These are phyloP conservation scores for Aspergillus pseudotamarii DNA, from an alignment of 2,329 filamentous ascomycete species.

Conservation along the genomic window DNA sequence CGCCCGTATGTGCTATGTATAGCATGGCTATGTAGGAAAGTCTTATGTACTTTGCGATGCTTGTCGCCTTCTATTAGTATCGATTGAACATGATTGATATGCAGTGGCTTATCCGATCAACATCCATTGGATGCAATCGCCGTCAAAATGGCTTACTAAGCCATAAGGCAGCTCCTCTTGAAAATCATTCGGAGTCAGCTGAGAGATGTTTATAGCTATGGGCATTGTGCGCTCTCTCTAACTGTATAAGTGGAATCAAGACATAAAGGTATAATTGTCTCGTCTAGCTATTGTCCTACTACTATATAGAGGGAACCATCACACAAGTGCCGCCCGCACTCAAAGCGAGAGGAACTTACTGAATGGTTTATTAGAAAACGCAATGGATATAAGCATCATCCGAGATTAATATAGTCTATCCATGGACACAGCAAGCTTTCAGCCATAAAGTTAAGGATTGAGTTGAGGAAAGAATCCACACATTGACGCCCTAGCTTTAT, in stretches of 20 bases:
- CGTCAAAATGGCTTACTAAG: background rate
- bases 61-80: background rate
- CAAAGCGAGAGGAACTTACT: background rate
- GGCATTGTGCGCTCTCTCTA: background rate
- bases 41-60: background rate
- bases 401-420: background rate
- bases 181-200: background rate
- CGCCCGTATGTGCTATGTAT: background rate
- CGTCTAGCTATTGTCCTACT: background rate
- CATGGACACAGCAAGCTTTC: background rate
- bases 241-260: background rate
- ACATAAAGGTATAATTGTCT: background rate
- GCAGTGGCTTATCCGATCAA: background rate
- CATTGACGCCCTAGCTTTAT: constrained; percentile 36
- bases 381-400: background rate
- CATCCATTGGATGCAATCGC: background rate
- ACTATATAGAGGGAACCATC: background rate
- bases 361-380: too few species aligned
- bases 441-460: constrained; percentile 13
- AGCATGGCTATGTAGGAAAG: background rate
- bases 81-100: background rate
- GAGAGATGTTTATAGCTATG: background rate
- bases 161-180: background rate
- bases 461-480: constrained; percentile 27
- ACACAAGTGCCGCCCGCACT: background rate